A percentile compares a stretch with the other conserved stretches of the same genome.
Conservation (phyloP, 352 stramenopile genomes). For the Pythium periplocum region DNA sequence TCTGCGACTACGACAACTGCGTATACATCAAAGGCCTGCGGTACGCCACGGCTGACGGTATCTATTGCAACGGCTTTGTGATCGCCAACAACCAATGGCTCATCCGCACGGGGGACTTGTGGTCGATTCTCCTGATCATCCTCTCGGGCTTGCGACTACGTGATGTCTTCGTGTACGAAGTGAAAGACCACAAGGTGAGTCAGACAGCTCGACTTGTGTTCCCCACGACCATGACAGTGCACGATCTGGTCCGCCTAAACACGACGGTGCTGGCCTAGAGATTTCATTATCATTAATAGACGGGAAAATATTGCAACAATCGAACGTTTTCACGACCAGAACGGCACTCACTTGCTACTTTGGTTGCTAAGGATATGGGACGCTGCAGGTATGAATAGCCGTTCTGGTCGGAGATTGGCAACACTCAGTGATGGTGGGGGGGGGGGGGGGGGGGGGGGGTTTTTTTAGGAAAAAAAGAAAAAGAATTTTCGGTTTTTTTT, state of each 20-base stretch:
- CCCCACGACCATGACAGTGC: conserved; percentile 31
- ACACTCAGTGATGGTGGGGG: no score
- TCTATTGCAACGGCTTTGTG: conserved; percentile 52
- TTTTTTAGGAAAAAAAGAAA: no score
- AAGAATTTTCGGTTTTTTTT: no score
- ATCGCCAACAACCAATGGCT: conserved; percentile 8
- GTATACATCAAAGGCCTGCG: conserved; percentile 21
- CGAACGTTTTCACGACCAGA: no score
- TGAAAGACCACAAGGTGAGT: conserved; percentile 22
- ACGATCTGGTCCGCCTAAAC: conserved; percentile 28
- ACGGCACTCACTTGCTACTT: no score
- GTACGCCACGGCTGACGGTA: conserved; percentile 29
- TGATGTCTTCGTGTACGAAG: conserved; percentile 28
- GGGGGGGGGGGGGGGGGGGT: no score
- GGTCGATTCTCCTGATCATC: conserved; percentile 4
- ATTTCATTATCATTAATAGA: no score
- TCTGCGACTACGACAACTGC: conserved; percentile 37
- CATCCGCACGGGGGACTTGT: neutral
- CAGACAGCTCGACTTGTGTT: conserved; percentile 40
- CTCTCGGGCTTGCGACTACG: conserved; percentile 19
- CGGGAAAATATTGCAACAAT: no score
- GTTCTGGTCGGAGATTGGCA: no score
- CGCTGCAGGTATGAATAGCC: no score
- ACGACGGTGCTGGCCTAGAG: conserved; percentile 19
- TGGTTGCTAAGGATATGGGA: no score